Conservation (phyloP, 129 eudicot species). For the Pulicaria dysenterica region DNA sequence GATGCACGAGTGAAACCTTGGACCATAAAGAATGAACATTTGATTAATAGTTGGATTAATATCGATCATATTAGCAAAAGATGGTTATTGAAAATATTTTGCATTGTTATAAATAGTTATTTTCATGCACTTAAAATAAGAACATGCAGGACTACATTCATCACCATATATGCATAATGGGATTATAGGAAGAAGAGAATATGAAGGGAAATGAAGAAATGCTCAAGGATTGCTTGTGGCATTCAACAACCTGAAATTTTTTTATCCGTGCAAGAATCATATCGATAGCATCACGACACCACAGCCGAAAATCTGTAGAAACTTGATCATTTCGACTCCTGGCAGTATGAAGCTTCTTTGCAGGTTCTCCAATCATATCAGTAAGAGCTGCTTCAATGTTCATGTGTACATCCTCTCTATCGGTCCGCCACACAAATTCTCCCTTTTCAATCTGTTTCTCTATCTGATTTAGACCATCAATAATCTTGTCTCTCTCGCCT, state of each 20-base stretch:
- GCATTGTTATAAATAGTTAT: not conserved
- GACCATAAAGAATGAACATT: not conserved
- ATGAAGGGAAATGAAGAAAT: not conserved
- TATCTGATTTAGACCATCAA: slow-evolving; percentile 58
- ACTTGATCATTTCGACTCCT: slow-evolving; percentile 1
- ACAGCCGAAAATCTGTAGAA: slow-evolving; percentile 11
- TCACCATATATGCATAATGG: too few relatives aligned
- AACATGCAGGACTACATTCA: too few relatives aligned
- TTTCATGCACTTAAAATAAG: not conserved
- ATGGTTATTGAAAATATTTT: not conserved
- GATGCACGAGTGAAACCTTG: slow-evolving; percentile 67
- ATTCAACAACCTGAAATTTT: slow-evolving; percentile 5
- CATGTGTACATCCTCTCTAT: slow-evolving; percentile 79
- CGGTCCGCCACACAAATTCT: slow-evolving; percentile 66
- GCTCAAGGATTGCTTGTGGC: not conserved
- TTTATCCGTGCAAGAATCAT: slow-evolving; percentile 6
- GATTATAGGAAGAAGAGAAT: too few relatives aligned
- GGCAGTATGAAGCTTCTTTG: too few relatives aligned
- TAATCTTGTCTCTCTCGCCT: slow-evolving; percentile 46
- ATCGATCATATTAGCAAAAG: slow-evolving; percentile 4
- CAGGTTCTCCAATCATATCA: slow-evolving; percentile 66
- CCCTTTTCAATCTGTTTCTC: slow-evolving; percentile 57
- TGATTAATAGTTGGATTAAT: not conserved
- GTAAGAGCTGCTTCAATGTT: slow-evolving; percentile 72
- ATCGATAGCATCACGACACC: slow-evolving; percentile 14